phyloP scores from a whole-genome alignment of 2,329 filamentous ascomycete genomes.

The Colletotrichum brevisporum region DNA sequence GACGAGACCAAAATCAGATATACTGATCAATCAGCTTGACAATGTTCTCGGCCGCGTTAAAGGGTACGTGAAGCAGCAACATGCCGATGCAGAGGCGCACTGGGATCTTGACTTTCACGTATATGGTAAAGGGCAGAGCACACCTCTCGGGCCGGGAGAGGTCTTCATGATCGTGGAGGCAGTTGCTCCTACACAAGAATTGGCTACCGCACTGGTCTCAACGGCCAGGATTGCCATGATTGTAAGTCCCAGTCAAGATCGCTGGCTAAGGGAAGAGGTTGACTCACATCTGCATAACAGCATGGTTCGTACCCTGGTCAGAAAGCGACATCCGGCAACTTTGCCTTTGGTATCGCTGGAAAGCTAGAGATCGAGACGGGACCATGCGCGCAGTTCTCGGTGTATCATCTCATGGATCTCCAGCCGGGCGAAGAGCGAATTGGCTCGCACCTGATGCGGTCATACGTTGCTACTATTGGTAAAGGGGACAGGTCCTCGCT shows the following conservation, averaged over 20 bases:
- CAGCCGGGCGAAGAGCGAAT: slow-evolving; percentile 45
- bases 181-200: slow-evolving; percentile 58
- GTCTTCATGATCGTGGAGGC: slow-evolving; percentile 64
- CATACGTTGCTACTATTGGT: neutral
- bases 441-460: neutral
- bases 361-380: slow-evolving; percentile 43
- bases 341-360: slow-evolving; percentile 55
- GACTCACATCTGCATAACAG: neutral
- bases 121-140: slow-evolving; percentile 54
- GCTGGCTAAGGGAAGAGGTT: too few relatives aligned
- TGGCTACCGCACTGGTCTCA: slow-evolving; percentile 54
- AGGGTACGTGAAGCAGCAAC: slow-evolving; percentile 38
- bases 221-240: slow-evolving; percentile 50
- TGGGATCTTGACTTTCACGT: slow-evolving; percentile 55
- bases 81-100: slow-evolving; percentile 37
- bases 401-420: slow-evolving; percentile 65
- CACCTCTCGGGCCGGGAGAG: slow-evolving; percentile 51
- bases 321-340: slow-evolving; percentile 66
- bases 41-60: slow-evolving; percentile 49
- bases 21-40: slow-evolving; percentile 57
- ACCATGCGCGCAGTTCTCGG: slow-evolving; percentile 57
- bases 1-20: neutral
- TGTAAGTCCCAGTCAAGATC: neutral
- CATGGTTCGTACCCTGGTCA: slow-evolving; percentile 65
- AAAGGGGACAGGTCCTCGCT: neutral